Percentiles rank a stretch among this genome's conserved stretches.
Evolutionary conservation across 2,329 filamentous ascomycete genomes (phyloP).

Genomic region (Piedraia hortae): DNA sequence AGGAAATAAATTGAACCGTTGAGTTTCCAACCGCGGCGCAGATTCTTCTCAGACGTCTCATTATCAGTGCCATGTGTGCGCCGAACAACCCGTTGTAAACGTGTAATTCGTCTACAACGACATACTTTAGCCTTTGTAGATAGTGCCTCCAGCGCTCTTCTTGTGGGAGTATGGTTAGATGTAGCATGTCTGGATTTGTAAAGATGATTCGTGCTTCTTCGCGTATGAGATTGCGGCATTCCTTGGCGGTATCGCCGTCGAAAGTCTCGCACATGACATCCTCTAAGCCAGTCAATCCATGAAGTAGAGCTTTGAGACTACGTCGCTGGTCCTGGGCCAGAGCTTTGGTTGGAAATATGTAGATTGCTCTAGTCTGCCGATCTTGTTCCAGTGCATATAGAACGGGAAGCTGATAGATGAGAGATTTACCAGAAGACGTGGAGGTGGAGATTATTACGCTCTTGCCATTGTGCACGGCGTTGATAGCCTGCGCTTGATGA

Average conservation of each 20-base stretch:
- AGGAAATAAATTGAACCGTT: conserved; percentile 71
- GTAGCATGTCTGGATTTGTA: conserved; percentile 94
- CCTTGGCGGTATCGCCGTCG: conserved; percentile 78
- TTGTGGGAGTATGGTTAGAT: conserved; percentile 76
- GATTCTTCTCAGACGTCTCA: conserved; percentile 64
- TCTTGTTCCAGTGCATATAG: conserved; percentile 65
- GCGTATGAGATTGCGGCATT: conserved; percentile 47
- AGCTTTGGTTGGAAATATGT: conserved; percentile 94
- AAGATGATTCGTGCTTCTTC: conserved; percentile 84
- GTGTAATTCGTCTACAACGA: conserved; percentile 66
- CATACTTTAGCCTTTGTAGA: conserved; percentile 65
- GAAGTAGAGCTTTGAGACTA: conserved; percentile 60
- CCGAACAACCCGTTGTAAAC: conserved; percentile 92
- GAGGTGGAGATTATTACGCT: conserved; percentile 86
- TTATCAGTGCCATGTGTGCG: conserved; percentile 79
- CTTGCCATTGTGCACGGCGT: conserved; percentile 51
- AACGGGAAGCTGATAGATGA: conserved; percentile 94
- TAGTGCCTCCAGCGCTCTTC: conserved; percentile 75
- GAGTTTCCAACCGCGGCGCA: conserved; percentile 76
- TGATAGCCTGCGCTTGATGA: conserved; percentile 84
- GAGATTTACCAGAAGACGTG: conserved; percentile 83
- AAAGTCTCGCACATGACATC: conserved; percentile 69
- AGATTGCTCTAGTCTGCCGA: conserved; percentile 56
- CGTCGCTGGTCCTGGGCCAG: conserved; percentile 80
- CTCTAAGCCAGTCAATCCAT: conserved; percentile 52